Evolutionary conservation across 1,284 basidiomycete genomes (phyloP).

Genomic region (Leccinum discolor): DNA sequence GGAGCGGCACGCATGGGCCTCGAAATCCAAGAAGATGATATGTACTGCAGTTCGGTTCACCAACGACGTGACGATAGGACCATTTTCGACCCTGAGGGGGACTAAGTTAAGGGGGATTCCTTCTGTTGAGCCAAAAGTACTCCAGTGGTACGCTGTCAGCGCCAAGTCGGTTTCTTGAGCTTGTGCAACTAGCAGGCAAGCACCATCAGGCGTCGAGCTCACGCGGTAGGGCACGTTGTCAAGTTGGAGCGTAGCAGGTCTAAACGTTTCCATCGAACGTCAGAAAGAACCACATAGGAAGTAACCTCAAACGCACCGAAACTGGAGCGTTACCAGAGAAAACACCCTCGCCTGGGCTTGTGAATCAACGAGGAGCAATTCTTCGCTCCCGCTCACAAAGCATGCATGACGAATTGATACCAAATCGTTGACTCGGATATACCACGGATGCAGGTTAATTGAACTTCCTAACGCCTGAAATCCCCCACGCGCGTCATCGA

Average conservation of each 20-base stretch:
- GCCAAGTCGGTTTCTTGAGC: constrained; percentile 23
- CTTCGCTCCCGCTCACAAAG: constrained; percentile 35
- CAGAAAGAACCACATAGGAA: neutral
- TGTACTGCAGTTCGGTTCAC: constrained; percentile 42
- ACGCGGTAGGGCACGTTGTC: constrained; percentile 18
- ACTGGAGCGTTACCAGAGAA: constrained; percentile 48
- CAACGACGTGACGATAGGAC: constrained; percentile 43
- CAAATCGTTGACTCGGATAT: constrained; percentile 16
- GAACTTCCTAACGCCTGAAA: constrained; percentile 39
- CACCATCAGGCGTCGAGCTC: constrained; percentile 50
- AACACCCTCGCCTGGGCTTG: constrained; percentile 41
- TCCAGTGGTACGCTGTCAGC: constrained; percentile 25
- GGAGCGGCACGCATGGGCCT: constrained; percentile 36
- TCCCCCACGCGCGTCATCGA: constrained; percentile 38
- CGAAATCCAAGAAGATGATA: constrained; percentile 39
- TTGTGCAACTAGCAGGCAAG: constrained; percentile 42
- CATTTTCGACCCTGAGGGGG: neutral
- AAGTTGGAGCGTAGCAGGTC: constrained; percentile 24
- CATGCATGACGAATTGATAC: constrained; percentile 34
- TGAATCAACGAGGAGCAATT: constrained; percentile 37
- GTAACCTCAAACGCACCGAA: constrained; percentile 36
- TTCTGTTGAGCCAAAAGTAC: constrained; percentile 22
- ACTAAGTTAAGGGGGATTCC: constrained; percentile 18
- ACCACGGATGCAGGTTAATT: constrained; percentile 47
- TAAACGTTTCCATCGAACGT: neutral